A percentile compares a stretch with the other conserved stretches of the same genome.
These are phyloP conservation scores for Talaromyces piceae DNA, from an alignment of 2,329 filamentous ascomycete genomes.

Conservation along the genomic window DNA sequence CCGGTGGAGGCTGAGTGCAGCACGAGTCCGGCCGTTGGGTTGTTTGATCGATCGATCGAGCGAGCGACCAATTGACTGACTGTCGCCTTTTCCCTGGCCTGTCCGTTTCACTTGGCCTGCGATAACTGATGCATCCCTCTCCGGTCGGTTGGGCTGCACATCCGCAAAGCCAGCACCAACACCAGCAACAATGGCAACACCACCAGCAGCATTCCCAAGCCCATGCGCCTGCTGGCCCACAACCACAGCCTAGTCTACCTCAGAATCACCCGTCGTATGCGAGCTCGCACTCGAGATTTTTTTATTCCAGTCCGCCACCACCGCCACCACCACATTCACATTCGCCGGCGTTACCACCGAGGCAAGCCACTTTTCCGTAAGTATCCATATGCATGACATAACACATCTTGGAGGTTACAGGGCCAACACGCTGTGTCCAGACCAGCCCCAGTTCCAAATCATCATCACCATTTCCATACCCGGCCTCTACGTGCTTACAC, in stretches of 20 bases:
- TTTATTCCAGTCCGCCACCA: not conserved
- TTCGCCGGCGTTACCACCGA: constrained; percentile 2
- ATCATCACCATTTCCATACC: constrained; percentile 2
- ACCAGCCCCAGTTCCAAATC: constrained; percentile 4
- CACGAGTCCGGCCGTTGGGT: not conserved
- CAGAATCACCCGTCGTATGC: not conserved
- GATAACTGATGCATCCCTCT: not conserved
- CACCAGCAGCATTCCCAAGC: not conserved
- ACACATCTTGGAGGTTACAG: not conserved
- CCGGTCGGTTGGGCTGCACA: not conserved
- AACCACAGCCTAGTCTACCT: not conserved
- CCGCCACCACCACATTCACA: not conserved
- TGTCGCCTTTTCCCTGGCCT: no score
- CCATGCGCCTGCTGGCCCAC: not conserved
- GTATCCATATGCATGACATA: constrained; percentile 3
- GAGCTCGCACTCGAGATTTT: not conserved
- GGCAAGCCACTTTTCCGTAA: constrained; percentile 10
- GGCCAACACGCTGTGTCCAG: not conserved
- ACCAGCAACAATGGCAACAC: constrained; percentile 3
- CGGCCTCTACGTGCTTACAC: constrained; percentile 5
- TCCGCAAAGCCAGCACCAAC: not conserved
- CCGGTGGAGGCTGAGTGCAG: not conserved
- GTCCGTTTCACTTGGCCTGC: not conserved
- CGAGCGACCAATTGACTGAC: no score
- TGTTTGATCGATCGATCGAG: no score